Conservation (phyloP, 2,329 filamentous ascomycete genomes). For the Beauveria sp. region DNA sequence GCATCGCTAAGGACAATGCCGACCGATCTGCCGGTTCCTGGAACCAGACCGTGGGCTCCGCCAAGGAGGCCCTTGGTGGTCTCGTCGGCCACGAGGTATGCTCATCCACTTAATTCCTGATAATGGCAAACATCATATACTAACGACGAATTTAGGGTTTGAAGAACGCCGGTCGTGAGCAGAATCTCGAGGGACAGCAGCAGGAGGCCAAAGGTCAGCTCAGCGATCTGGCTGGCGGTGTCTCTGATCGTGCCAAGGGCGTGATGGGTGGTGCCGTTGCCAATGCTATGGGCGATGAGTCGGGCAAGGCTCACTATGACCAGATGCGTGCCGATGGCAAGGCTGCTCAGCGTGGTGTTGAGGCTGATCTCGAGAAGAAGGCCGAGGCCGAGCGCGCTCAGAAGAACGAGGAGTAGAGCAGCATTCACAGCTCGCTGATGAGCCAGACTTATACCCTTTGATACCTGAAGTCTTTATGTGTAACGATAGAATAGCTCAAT, state of each 20-base stretch:
- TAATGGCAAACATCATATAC: not conserved
- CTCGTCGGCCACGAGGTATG: conserved; percentile 64
- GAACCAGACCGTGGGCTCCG: conserved; percentile 84
- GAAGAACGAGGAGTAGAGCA: conserved; percentile 4
- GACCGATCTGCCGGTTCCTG: conserved; percentile 66
- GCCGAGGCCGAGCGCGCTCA: conserved; percentile 35
- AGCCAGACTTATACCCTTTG: not conserved
- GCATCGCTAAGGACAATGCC: conserved; percentile 62
- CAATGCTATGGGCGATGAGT: conserved; percentile 63
- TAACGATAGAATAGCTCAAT: conserved; percentile 2
- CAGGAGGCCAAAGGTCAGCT: conserved; percentile 80
- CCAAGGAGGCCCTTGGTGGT: conserved; percentile 74
- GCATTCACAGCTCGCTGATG: not conserved
- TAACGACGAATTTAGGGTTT: conserved; percentile 39
- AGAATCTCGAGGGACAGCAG: conserved; percentile 72
- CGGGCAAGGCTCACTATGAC: conserved; percentile 57
- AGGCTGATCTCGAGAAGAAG: conserved; percentile 73
- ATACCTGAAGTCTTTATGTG: conserved; percentile 8
- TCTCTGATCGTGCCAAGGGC: conserved; percentile 60
- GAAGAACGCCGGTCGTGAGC: conserved; percentile 65
- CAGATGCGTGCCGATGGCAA: conserved; percentile 73
- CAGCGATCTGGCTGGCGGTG: conserved; percentile 60
- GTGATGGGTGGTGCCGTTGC: conserved; percentile 64
- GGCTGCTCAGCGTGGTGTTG: conserved; percentile 74
- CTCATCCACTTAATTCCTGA: not conserved